Evolutionary conservation across 331 rosid species (phyloP).

Genomic region (Ulmus americana): DNA sequence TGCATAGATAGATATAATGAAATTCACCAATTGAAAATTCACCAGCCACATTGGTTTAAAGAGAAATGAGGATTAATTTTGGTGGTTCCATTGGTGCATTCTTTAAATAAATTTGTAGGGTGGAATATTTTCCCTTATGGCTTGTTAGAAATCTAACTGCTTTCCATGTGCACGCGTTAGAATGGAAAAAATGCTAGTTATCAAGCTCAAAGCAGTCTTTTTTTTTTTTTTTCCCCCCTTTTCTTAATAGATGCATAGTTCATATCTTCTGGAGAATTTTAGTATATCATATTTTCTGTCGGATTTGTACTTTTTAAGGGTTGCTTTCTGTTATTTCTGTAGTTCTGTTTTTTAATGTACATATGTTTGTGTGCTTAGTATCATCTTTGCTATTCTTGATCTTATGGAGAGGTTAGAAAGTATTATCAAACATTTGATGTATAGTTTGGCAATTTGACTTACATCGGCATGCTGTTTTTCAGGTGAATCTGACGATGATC

Average conservation of each 20-base stretch:
- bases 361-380: not conserved
- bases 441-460: not conserved
- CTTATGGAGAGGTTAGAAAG: not conserved
- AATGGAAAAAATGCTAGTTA: not conserved
- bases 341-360: not conserved
- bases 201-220: not conserved
- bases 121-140: not conserved
- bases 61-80: not conserved
- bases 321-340: not conserved
- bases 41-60: no score
- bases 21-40: no score
- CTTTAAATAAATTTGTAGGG: not conserved
- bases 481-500: constrained; percentile 84
- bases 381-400: not conserved
- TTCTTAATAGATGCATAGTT: not conserved
- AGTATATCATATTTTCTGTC: not conserved
- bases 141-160: not conserved
- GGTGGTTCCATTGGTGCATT: not conserved
- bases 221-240: not conserved
- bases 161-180: not conserved
- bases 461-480: constrained; percentile 25
- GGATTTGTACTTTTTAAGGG: not conserved
- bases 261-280: not conserved
- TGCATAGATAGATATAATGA: no score
- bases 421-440: not conserved